Evolutionary conservation across 129 eudicot species (phyloP).

Genomic region (Smallanthus sonchifolius): DNA sequence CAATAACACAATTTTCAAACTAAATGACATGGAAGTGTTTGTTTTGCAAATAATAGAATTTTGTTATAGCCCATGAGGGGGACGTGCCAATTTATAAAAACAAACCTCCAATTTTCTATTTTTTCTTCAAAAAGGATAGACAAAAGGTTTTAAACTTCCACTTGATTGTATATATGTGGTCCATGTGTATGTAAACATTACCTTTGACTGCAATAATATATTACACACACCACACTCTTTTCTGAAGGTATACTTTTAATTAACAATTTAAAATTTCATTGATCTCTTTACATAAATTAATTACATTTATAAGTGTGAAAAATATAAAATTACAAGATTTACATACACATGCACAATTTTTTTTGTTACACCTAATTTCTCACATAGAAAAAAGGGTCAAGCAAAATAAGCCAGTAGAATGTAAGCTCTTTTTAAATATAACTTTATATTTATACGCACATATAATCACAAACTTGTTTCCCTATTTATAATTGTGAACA

Average conservation of each 20-base stretch:
- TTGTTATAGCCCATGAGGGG: slow-evolving; percentile 6
- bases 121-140: not conserved
- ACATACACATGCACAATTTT: no score
- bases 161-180: not conserved
- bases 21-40: not conserved
- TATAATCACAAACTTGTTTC: no score
- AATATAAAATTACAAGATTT: no score
- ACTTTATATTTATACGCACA: no score
- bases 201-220: not conserved
- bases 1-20: not conserved
- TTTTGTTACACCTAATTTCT: no score
- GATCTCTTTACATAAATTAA: not conserved
- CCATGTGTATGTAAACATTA: not conserved
- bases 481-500: no score
- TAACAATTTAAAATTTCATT: not conserved
- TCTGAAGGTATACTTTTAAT: not conserved
- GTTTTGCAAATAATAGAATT: not conserved
- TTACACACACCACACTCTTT: not conserved
- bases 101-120: not conserved
- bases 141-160: not conserved
- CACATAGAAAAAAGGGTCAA: no score
- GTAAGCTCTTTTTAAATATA: no score
- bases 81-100: not conserved
- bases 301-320: no score
- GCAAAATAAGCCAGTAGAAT: no score